Evolutionary conservation across 2,329 filamentous ascomycete genomes (phyloP).

Genomic region (Aspergillus sp.): DNA sequence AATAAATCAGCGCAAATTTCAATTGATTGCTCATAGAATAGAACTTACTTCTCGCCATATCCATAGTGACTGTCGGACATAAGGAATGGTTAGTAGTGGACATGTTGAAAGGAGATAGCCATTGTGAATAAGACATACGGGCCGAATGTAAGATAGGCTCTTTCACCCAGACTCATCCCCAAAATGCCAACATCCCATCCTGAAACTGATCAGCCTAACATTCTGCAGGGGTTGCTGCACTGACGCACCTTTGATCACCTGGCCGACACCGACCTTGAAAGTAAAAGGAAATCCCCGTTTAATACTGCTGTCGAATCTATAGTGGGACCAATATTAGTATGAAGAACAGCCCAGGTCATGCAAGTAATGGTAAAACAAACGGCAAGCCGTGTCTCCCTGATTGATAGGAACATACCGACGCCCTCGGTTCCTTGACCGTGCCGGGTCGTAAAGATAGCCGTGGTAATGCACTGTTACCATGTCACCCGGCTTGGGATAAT

Average conservation of each 20-base stretch:
- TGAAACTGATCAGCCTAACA: neutral
- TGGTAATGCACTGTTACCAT: slow-evolving; percentile 25
- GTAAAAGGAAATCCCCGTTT: slow-evolving; percentile 22
- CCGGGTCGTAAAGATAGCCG: slow-evolving; percentile 24
- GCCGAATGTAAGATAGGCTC: slow-evolving; percentile 21
- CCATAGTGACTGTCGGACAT: slow-evolving; percentile 15
- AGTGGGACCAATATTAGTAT: neutral
- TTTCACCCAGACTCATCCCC: slow-evolving; percentile 23
- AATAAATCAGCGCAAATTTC: slow-evolving; percentile 4
- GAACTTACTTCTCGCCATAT: slow-evolving; percentile 21
- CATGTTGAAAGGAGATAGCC: neutral
- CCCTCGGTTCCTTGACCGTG: slow-evolving; percentile 21
- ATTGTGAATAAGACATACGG: slow-evolving; percentile 14
- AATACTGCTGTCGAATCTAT: slow-evolving; percentile 24
- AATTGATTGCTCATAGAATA: no score
- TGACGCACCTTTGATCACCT: slow-evolving; percentile 19
- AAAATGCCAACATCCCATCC: slow-evolving; percentile 23
- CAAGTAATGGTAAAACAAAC: neutral
- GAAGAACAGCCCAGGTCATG: no score
- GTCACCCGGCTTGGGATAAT: slow-evolving; percentile 21
- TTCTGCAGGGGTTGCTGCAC: neutral
- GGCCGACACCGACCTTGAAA: slow-evolving; percentile 20
- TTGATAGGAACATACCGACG: slow-evolving; percentile 13
- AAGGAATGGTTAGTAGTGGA: neutral
- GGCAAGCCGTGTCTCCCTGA: neutral